A percentile compares a stretch with the other conserved stretches of the same genome.
These are phyloP conservation scores for Alternaria angustiovoidea DNA, from an alignment of 2,329 filamentous ascomycete species.

Conservation along the genomic window DNA sequence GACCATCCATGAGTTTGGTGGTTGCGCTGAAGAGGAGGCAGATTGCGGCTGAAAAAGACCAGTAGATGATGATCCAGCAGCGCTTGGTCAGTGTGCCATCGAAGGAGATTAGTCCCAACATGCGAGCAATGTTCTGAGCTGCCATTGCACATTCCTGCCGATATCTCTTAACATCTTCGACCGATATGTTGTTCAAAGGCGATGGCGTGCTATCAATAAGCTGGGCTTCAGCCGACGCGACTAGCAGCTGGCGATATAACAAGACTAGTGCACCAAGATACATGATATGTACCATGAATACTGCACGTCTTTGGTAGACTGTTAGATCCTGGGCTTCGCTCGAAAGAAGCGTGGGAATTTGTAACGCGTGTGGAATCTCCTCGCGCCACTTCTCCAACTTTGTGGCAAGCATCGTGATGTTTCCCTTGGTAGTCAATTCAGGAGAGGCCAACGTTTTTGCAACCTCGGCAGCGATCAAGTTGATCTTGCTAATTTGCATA, in stretches of 20 bases:
- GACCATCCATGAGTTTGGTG: conserved; percentile 45
- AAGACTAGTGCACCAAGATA: conserved; percentile 49
- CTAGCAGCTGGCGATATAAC: conserved; percentile 46
- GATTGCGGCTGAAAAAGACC: conserved; percentile 47
- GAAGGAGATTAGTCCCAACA: conserved; percentile 44
- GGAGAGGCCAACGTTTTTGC: conserved; percentile 43
- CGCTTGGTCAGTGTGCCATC: conserved; percentile 47
- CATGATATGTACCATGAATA: conserved; percentile 52
- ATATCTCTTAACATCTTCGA: conserved; percentile 39
- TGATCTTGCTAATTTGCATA: conserved; percentile 46
- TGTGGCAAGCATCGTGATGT: conserved; percentile 36
- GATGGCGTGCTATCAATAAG: conserved; percentile 36
- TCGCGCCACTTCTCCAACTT: conserved; percentile 47
- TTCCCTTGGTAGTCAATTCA: conserved; percentile 40
- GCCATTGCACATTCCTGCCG: conserved; percentile 45
- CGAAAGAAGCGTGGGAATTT: conserved; percentile 42
- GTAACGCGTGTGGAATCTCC: conserved; percentile 43
- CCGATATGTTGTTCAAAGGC: conserved; percentile 35
- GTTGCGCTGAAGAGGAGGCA: conserved; percentile 47
- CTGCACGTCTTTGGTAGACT: conserved; percentile 43
- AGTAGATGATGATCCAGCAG: conserved; percentile 52
- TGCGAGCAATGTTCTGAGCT: conserved; percentile 47
- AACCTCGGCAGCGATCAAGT: conserved; percentile 48
- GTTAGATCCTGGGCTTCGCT: conserved; percentile 33
- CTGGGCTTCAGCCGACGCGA: conserved; percentile 44